These are phyloP conservation scores for Rubia yunnanensis DNA, from an alignment of 257 asterid species.

Conservation along the genomic window DNA sequence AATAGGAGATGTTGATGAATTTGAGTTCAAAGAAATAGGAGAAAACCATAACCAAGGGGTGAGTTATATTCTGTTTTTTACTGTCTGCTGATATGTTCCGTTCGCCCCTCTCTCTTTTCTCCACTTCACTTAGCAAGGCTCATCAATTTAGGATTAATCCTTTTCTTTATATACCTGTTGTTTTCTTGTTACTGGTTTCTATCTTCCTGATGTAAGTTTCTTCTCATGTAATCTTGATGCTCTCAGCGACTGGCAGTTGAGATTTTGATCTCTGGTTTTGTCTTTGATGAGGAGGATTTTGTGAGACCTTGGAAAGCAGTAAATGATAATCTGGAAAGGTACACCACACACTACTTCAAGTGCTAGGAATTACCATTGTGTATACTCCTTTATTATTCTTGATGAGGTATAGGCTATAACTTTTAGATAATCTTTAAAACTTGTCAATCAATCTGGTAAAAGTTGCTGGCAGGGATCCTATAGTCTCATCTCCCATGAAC, in stretches of 20 bases:
- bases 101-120: slow-evolving; percentile 9
- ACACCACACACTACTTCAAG: slow-evolving; percentile 12
- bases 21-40: slow-evolving; percentile 82
- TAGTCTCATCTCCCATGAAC: background rate
- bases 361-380: background rate
- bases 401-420: background rate
- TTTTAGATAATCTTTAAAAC: background rate
- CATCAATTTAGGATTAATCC: background rate
- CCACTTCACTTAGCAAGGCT: slow-evolving; percentile 3
- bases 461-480: background rate
- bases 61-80: slow-evolving; percentile 23
- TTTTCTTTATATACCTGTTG: background rate
- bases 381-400: background rate
- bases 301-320: slow-evolving; percentile 82
- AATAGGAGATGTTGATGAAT: slow-evolving; percentile 88
- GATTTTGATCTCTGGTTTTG: slow-evolving; percentile 81
- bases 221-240: slow-evolving; percentile 13
- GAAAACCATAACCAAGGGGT: slow-evolving; percentile 95
- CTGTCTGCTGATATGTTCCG: background rate
- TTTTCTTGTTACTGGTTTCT: background rate
- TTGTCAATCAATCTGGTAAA: background rate
- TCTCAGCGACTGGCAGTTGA: slow-evolving; percentile 86
- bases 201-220: slow-evolving; percentile 4
- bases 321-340: slow-evolving; percentile 75
- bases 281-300: slow-evolving; percentile 77